phyloP scores from a whole-genome alignment of 2,329 filamentous ascomycete genomes.

The Aspergillus brunneoviolaceus region DNA sequence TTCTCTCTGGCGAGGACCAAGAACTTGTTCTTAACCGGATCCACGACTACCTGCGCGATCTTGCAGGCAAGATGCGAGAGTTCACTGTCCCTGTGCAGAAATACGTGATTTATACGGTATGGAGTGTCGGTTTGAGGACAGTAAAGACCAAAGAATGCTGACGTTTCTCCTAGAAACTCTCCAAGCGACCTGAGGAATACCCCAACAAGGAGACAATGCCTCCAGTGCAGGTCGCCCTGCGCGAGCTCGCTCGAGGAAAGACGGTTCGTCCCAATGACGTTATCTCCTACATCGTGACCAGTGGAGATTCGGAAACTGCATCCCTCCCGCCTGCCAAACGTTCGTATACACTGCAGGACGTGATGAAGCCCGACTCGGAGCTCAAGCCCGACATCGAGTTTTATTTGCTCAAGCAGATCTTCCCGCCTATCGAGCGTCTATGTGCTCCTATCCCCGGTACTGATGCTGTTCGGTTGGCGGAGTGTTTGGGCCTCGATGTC shows the following conservation, averaged over 20 bases:
- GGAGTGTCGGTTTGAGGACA: slow-evolving; percentile 12
- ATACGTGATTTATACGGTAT: slow-evolving; percentile 89
- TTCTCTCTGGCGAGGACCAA: slow-evolving; percentile 88
- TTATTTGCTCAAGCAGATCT: slow-evolving; percentile 97
- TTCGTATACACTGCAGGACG: slow-evolving; percentile 81
- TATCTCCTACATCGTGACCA: slow-evolving; percentile 90
- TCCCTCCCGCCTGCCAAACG: slow-evolving; percentile 73
- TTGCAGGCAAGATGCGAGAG: slow-evolving; percentile 83
- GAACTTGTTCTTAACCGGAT: slow-evolving; percentile 86
- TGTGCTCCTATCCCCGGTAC: slow-evolving; percentile 95
- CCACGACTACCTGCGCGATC: slow-evolving; percentile 86
- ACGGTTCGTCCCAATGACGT: slow-evolving; percentile 90
- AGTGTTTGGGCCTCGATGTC: slow-evolving; percentile 89
- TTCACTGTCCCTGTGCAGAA: slow-evolving; percentile 73
- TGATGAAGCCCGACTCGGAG: slow-evolving; percentile 71
- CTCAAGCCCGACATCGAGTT: slow-evolving; percentile 92
- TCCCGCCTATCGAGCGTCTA: slow-evolving; percentile 94
- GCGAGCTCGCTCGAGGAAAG: slow-evolving; percentile 83
- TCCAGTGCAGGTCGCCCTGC: slow-evolving; percentile 90
- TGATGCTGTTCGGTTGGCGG: slow-evolving; percentile 82
- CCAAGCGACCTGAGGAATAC: slow-evolving; percentile 89
- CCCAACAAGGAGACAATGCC: slow-evolving; percentile 95
- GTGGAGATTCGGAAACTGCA: slow-evolving; percentile 61
- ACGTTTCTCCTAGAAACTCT: slow-evolving; percentile 64
- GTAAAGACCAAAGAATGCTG: slow-evolving; percentile 11